Conservation (phyloP, 371 early-diverging fungal species). For the Zancudomyces culisetae region DNA sequence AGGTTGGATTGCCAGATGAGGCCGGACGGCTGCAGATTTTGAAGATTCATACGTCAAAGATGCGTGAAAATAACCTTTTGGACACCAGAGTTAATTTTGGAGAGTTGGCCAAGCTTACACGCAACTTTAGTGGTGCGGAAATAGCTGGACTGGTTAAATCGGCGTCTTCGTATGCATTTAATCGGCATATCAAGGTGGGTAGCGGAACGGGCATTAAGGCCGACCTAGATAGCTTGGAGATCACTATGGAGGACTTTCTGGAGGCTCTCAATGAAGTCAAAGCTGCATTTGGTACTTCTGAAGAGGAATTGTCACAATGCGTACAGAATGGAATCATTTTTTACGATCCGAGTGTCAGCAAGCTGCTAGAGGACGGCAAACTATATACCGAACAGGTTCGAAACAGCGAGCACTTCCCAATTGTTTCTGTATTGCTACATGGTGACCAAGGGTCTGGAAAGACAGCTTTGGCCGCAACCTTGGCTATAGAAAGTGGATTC, state of each 20-base stretch:
- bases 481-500: slow-evolving; percentile 85
- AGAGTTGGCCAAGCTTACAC: slow-evolving; percentile 83
- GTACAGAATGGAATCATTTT: slow-evolving; percentile 71
- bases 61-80: slow-evolving; percentile 71
- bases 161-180: slow-evolving; percentile 98
- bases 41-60: slow-evolving; percentile 82
- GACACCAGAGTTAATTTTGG: slow-evolving; percentile 73
- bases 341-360: slow-evolving; percentile 29
- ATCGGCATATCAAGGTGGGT: slow-evolving; percentile 89
- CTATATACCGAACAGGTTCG: slow-evolving; percentile 74
- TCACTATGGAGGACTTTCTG: slow-evolving; percentile 84
- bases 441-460: slow-evolving; percentile 93
- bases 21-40: slow-evolving; percentile 80
- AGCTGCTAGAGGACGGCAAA: slow-evolving; percentile 51
- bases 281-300: slow-evolving; percentile 95
- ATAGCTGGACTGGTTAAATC: slow-evolving; percentile 94
- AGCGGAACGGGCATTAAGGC: slow-evolving; percentile 53
- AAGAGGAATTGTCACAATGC: slow-evolving; percentile 74
- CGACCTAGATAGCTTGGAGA: slow-evolving; percentile 75
- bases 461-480: slow-evolving; percentile 92
- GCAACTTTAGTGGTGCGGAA: slow-evolving; percentile 99
- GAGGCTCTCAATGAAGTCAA: slow-evolving; percentile 91
- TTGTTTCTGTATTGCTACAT: slow-evolving; percentile 72
- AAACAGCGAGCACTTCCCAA: slow-evolving; percentile 60
- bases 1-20: slow-evolving; percentile 88